These are phyloP conservation scores for Phytophthora pluvialis DNA, from an alignment of 352 stramenopile genomes.

Conservation along the genomic window DNA sequence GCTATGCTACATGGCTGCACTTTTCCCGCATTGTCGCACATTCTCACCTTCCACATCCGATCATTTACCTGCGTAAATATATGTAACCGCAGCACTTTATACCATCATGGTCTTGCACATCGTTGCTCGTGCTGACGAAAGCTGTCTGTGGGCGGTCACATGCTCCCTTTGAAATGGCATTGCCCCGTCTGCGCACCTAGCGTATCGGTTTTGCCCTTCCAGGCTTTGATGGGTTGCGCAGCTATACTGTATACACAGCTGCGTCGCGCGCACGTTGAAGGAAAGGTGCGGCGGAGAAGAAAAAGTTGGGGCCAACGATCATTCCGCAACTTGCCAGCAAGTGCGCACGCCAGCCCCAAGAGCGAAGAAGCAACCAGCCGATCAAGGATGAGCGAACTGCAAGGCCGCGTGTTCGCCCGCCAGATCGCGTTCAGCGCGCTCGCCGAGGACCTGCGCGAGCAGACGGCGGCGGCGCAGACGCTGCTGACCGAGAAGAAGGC, in stretches of 20 bases:
- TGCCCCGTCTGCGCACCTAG: neutral
- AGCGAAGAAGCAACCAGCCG: constrained; percentile 12
- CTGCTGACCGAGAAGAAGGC: constrained; percentile 50
- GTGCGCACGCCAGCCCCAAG: constrained; percentile 6
- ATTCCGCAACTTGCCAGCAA: constrained; percentile 44
- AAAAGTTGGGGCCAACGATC: constrained; percentile 7
- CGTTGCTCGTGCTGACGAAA: neutral
- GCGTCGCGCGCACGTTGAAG: constrained; percentile 15
- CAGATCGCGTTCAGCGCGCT: constrained; percentile 30
- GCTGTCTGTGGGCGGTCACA: neutral
- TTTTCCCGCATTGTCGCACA: constrained; percentile 25
- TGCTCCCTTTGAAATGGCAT: constrained; percentile 1
- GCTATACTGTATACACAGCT: constrained; percentile 8
- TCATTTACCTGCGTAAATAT: neutral
- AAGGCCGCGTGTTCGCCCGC: constrained; percentile 45
- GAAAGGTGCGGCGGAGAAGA: neutral
- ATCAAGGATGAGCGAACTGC: constrained; percentile 31
- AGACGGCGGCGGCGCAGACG: constrained; percentile 36
- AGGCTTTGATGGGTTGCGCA: constrained; percentile 22
- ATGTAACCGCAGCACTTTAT: neutral
- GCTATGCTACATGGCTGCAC: constrained; percentile 33
- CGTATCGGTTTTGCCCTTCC: neutral
- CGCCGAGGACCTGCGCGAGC: constrained; percentile 38
- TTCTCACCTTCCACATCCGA: constrained; percentile 2
- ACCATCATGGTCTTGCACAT: neutral